phyloP scores from a whole-genome alignment of 1,284 basidiomycete species.

The Gymnopus androsaceus region DNA sequence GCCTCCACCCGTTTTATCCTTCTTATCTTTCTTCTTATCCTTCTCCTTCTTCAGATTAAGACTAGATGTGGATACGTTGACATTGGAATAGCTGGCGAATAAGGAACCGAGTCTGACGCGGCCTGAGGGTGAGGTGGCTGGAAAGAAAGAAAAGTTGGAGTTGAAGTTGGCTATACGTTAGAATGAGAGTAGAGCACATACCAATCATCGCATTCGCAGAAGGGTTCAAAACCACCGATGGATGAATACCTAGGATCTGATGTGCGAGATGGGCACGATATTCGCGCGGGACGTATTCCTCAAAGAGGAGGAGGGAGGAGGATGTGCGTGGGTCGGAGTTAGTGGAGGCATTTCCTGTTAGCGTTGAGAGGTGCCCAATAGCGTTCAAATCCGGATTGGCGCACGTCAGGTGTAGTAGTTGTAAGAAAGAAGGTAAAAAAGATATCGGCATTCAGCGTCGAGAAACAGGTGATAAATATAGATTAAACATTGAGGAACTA shows the following conservation, averaged over 20 bases:
- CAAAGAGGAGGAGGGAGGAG: constrained; percentile 72
- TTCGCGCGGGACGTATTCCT: constrained; percentile 86
- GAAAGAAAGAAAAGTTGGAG: constrained; percentile 35
- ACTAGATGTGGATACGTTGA: not conserved
- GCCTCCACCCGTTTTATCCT: not conserved
- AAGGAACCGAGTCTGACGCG: not conserved
- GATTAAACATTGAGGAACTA: no score
- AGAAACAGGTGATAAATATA: not conserved
- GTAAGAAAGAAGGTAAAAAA: no score
- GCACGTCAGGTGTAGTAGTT: no score
- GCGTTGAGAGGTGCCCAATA: no score
- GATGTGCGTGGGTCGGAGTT: constrained; percentile 40
- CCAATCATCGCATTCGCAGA: no score
- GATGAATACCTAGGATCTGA: constrained; percentile 1
- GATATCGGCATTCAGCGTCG: no score
- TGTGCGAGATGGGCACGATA: constrained; percentile 75
- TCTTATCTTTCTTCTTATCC: constrained; percentile 6
- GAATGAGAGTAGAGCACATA: no score
- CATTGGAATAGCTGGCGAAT: not conserved
- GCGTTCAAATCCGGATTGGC: no score
- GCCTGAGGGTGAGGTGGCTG: constrained; percentile 30
- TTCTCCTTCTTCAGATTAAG: not conserved
- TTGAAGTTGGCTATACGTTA: constrained; percentile 24
- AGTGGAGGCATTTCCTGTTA: constrained; percentile 19
- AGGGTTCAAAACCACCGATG: not conserved